phyloP scores from a whole-genome alignment of 1,284 basidiomycete species.

The Ganoderma leucocontextum region DNA sequence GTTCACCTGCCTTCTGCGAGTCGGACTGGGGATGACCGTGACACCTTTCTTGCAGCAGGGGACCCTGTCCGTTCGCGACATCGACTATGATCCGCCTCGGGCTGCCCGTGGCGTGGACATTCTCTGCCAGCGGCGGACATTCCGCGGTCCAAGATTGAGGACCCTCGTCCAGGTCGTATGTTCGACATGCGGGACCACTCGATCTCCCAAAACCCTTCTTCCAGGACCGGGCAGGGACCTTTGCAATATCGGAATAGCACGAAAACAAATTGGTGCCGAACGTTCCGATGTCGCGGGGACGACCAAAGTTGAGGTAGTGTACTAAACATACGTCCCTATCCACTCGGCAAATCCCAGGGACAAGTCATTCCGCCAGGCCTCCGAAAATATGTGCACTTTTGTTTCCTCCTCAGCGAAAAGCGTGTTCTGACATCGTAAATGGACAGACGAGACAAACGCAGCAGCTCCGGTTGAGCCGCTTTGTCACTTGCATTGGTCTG shows the following conservation, averaged over 20 bases:
- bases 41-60: not conserved
- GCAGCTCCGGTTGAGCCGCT: not conserved
- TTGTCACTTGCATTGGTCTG: not conserved
- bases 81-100: not conserved
- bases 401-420: not conserved
- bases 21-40: not conserved
- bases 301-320: not conserved
- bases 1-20: not conserved
- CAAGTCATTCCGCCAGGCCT: not conserved
- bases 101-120: not conserved
- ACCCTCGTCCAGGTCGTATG: not conserved
- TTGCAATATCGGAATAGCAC: not conserved
- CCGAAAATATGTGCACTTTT: not conserved
- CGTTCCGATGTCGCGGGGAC: not conserved
- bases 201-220: not conserved
- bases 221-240: not conserved
- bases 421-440: not conserved
- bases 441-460: not conserved
- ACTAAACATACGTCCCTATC: not conserved
- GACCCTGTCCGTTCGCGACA: not conserved
- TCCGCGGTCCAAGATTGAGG: not conserved
- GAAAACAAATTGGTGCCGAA: too few relatives aligned
- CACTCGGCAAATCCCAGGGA: not conserved
- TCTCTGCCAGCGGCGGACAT: constrained; percentile 2
- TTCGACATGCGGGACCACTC: not conserved